Evolutionary conservation across 2,329 filamentous ascomycete genomes (phyloP).

Genomic region (Fusarium mundagurra): DNA sequence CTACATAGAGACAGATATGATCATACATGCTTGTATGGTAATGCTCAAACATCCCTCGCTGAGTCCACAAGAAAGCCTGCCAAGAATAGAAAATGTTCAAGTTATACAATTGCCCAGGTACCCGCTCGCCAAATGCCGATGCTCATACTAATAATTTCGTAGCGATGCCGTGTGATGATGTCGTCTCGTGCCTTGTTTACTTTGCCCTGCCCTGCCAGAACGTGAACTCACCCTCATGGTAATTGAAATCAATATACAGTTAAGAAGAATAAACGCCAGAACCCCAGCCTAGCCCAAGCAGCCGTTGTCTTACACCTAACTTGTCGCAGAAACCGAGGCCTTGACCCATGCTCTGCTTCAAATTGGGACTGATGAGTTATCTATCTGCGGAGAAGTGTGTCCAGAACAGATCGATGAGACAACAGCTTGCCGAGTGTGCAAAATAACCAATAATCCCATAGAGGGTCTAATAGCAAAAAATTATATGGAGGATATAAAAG

Average conservation of each 20-base stretch:
- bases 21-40: slow-evolving; percentile 31
- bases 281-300: background rate
- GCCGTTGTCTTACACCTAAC: slow-evolving; percentile 7
- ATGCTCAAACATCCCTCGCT: slow-evolving; percentile 12
- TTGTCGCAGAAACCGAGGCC: background rate
- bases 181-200: slow-evolving; percentile 5
- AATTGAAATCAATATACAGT: slow-evolving; percentile 22
- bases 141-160: slow-evolving; percentile 25
- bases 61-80: background rate
- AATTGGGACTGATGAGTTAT: slow-evolving; percentile 8
- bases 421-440: background rate
- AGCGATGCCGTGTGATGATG: slow-evolving; percentile 16
- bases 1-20: background rate
- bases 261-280: slow-evolving; percentile 6
- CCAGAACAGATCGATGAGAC: background rate
- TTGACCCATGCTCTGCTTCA: slow-evolving; percentile 9
- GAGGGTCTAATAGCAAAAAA: slow-evolving; percentile 5
- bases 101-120: slow-evolving; percentile 30
- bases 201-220: slow-evolving; percentile 4
- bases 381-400: background rate
- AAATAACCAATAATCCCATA: background rate
- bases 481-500: background rate
- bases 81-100: background rate
- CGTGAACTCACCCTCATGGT: background rate
- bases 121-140: slow-evolving; percentile 30